Evolutionary conservation across 2,329 filamentous ascomycete genomes (phyloP).

Genomic region (Ophidiomyces ophidiicola): DNA sequence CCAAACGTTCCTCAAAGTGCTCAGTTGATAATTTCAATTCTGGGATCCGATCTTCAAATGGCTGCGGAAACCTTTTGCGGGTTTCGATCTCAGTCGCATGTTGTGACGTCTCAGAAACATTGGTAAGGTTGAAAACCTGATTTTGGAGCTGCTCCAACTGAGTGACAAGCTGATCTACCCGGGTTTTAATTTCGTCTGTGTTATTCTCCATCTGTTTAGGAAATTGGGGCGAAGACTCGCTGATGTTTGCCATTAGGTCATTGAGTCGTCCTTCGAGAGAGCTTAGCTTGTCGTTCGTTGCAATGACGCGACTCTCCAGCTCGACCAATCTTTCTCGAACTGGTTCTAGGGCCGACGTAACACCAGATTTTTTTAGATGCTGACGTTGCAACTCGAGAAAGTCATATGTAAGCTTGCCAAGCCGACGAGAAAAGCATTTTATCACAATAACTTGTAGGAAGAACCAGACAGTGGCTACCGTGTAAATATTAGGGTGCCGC

Average conservation of each 20-base stretch:
- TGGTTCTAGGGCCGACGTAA: background rate
- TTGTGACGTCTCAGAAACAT: background rate
- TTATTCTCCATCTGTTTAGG: background rate
- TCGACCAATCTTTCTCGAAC: background rate
- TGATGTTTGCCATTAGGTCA: background rate
- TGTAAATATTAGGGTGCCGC: conserved; percentile 10
- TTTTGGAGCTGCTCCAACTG: conserved; percentile 2
- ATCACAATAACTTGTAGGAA: background rate
- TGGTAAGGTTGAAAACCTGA: background rate
- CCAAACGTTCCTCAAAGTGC: no score
- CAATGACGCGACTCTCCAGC: background rate
- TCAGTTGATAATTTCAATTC: background rate
- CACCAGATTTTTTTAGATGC: background rate
- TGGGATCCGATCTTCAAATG: background rate
- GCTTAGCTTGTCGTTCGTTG: conserved; percentile 1
- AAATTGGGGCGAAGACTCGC: background rate
- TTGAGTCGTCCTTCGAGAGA: conserved; percentile 4
- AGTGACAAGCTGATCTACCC: background rate
- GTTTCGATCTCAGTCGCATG: background rate
- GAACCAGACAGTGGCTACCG: background rate
- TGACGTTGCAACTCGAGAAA: background rate
- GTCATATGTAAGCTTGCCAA: background rate
- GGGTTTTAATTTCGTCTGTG: conserved; percentile 1
- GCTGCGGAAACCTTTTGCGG: background rate
- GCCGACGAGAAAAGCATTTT: background rate